A percentile compares a stretch with the other conserved stretches of the same genome.
phyloP scores from a whole-genome alignment of 169 alveolate genomes.

The Cryptosporidium bovis region DNA sequence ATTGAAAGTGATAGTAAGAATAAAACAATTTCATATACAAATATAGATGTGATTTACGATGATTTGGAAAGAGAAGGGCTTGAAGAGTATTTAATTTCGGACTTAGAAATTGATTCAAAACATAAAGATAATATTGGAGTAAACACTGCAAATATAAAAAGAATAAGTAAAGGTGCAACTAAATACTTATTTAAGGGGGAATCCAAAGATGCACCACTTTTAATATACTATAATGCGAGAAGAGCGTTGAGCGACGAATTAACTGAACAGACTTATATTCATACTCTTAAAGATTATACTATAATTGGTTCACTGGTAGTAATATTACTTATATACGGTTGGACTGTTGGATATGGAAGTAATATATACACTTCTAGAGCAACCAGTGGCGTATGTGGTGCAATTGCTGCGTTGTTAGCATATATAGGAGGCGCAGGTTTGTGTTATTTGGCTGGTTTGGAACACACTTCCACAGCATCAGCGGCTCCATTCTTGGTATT shows the following conservation, averaged over 20 bases:
- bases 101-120: background rate
- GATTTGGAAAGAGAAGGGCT: slow-evolving; percentile 1
- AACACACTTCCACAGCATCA: slow-evolving; percentile 83
- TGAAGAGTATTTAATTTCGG: slow-evolving; percentile 12
- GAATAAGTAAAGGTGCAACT: slow-evolving; percentile 53
- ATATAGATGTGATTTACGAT: slow-evolving; percentile 6
- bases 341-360: slow-evolving; percentile 73
- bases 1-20: background rate
- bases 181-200: slow-evolving; percentile 57
- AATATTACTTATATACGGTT: slow-evolving; percentile 44
- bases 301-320: slow-evolving; percentile 68
- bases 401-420: slow-evolving; percentile 84
- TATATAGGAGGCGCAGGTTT: slow-evolving; percentile 84
- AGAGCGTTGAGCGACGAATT: slow-evolving; percentile 74
- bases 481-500: slow-evolving; percentile 85
- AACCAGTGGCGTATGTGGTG: slow-evolving; percentile 79
- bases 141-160: slow-evolving; percentile 15
- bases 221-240: slow-evolving; percentile 56
- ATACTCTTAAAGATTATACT: slow-evolving; percentile 66
- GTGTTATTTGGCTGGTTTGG: slow-evolving; percentile 82
- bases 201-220: slow-evolving; percentile 36
- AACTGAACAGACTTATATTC: slow-evolving; percentile 64
- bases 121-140: background rate
- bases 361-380: slow-evolving; percentile 72
- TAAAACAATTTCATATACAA: background rate